These are phyloP conservation scores for Paecilomyces dactylethromorphus DNA, from an alignment of 2,329 filamentous ascomycete species.

Conservation along the genomic window DNA sequence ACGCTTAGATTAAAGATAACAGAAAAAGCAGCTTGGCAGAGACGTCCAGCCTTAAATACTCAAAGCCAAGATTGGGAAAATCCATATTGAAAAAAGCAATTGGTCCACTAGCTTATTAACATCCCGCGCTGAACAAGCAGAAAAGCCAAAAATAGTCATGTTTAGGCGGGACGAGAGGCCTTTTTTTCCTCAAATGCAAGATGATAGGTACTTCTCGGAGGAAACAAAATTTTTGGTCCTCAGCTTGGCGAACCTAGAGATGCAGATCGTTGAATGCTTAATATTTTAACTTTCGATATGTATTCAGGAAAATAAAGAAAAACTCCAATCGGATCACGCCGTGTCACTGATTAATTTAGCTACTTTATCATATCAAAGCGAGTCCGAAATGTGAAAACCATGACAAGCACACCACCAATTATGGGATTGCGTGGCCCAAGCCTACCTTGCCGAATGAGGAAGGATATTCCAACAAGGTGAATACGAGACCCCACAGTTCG, in stretches of 20 bases:
- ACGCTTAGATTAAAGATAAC: not conserved
- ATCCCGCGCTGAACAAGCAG: not conserved
- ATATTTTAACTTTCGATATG: no score
- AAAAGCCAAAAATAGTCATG: not conserved
- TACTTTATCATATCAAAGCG: no score
- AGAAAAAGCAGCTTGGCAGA: not conserved
- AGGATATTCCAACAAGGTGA: not conserved
- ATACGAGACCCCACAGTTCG: not conserved
- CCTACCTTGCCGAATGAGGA: not conserved
- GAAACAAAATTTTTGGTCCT: not conserved
- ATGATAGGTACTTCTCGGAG: not conserved
- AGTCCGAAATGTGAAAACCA: not conserved
- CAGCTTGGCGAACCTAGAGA: not conserved
- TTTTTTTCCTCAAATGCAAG: not conserved
- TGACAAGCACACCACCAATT: not conserved
- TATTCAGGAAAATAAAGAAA: no score
- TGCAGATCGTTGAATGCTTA: no score
- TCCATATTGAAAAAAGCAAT: not conserved
- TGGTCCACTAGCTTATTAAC: not conserved
- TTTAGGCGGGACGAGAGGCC: not conserved
- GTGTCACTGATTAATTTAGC: no score
- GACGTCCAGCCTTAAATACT: not conserved
- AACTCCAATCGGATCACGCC: no score
- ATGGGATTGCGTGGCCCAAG: not conserved
- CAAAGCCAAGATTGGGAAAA: not conserved